Base-by-base conservation (phyloP, 2,329 filamentous ascomycete species). In the Tolypocladium cylindrosporum region DNA sequence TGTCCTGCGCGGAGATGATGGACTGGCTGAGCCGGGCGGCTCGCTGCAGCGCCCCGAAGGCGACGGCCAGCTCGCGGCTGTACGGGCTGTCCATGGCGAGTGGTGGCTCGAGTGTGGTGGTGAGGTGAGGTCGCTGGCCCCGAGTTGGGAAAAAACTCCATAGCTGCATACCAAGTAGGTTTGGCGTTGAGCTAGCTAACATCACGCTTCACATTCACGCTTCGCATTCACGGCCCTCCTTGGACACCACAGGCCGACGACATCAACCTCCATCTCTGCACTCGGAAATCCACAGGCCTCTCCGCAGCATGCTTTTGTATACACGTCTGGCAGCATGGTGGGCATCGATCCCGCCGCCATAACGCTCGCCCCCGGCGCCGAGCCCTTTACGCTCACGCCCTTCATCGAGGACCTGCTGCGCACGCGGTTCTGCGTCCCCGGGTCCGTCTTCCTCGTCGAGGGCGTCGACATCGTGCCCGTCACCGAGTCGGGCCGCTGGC, bases 371-470 rank as follows among this genome's bases (percentile, higher is more conserved):
- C 58, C 63, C 11, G 59, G 64, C 54, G 56, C 62, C 19, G 62
- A 63, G 39, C 63, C 64, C 1, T 70, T 72, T 56, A 60, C 62
- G 31, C 61, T 74, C 9, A 58, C 57, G 39, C 78, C 77, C 5
- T 68, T 80, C 45, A 77, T 83, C 58, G 65, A 65, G 24, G 76
- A 81, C 58, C 74, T 83, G 31, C 63, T 82, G 5, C 72, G 76
- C 51, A 80, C 79, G 27, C 72, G 72, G 24, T 76, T 74, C 64
- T 81, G 78, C 65, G 61, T 75, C 3, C 73, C 77, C 0, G 74
- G 74, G 3, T 78, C 79, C 2, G 62, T 82, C 55, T 78, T 83
- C 41, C 71, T 82, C 0, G 76, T 83, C 42, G 77, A 80, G 59
- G 72, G 69, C 52, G 59, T 80, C n/a, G 72, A 78, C 14, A 56